Evolutionary conservation across 2,329 filamentous ascomycete genomes (phyloP).

Genomic region (Trichoderma breve): DNA sequence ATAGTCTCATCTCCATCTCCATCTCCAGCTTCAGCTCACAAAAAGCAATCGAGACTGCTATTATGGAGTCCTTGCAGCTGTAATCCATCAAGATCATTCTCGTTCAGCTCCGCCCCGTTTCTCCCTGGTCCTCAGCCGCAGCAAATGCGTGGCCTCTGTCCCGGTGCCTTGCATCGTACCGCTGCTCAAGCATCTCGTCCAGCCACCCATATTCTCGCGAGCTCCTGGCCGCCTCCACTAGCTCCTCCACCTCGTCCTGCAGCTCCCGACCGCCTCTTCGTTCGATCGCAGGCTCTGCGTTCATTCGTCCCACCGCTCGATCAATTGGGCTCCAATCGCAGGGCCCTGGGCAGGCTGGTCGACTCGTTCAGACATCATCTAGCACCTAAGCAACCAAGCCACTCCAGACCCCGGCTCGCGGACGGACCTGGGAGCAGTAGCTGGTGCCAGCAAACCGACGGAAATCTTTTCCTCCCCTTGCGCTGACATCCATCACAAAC

Average conservation of each 20-base stretch:
- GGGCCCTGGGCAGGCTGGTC: not conserved
- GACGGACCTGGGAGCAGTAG: conserved; percentile 8
- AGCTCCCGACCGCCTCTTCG: conserved; percentile 22
- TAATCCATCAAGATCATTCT: not conserved
- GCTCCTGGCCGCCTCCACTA: conserved; percentile 16
- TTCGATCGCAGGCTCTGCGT: conserved; percentile 9
- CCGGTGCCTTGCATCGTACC: conserved; percentile 21
- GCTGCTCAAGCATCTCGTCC: conserved; percentile 17
- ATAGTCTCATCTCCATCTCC: not conserved
- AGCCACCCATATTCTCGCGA: conserved; percentile 21
- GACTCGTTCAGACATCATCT: conserved; percentile 4
- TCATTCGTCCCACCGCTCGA: conserved; percentile 9
- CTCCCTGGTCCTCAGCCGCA: conserved; percentile 16
- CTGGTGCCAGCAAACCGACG: conserved; percentile 17
- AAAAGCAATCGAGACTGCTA: not conserved
- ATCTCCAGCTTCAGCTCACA: not conserved
- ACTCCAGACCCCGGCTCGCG: conserved; percentile 15
- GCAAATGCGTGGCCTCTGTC: conserved; percentile 14
- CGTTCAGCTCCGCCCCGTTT: conserved; percentile 1
- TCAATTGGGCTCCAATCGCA: conserved; percentile 16
- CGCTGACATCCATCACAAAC: not conserved
- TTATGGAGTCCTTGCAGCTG: not conserved
- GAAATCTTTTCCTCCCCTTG: conserved; percentile 5
- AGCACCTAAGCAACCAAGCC: conserved; percentile 3
- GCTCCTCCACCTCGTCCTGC: conserved; percentile 21